Evolutionary conservation across 768 basidiomycete species (phyloP), one percentile per base, ranked within the genome.

Genomic region (Pulveroboletus sp.): DNA sequence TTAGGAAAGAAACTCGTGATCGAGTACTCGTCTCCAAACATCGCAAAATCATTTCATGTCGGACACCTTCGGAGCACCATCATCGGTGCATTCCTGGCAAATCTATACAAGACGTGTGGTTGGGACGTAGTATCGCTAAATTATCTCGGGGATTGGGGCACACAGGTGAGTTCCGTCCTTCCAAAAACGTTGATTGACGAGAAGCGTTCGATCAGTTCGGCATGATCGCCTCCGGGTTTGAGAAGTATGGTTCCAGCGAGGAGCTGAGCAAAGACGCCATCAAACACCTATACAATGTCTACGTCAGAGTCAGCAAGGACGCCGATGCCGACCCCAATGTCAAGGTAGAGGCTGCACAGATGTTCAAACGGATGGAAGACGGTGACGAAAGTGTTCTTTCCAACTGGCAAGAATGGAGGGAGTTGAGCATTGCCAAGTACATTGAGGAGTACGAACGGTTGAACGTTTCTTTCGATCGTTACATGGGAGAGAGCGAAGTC

Each of bases 101-200:
- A 97, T 69, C 59, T 97, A 35, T 95, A 98, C 75, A 86, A 84
- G 62, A 79, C 90, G 7, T 91, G 87, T 60, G 94, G 95, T 14
- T 98, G 92, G 94, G 80, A 92, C 7, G 93, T 94, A n/a, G 68
- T 80, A 32, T 79, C 87, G 2, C 73, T 97, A 69, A 99, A 99
- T 66, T 99, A 99, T 66, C 79, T 97, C 14, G 95, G 95, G 2
- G 95, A 97, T 63, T 98, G 94, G 95, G 95, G 95, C 20, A 97
- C 94, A 35, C 95, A 97, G 79, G 94, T 92, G 33, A 19, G n/a
- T 2, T 16, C 13, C 24, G 12, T 17, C 23, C 12, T 24, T n/a
- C 23, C 12, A 2, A 14, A 21, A 12, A 32, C 8, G 9, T n/a
- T 36, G 19, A 25, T 47, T 52, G 20, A 52, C 16, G n/a, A 5